Evolutionary conservation across 495 filamentous ascomycete species (phyloP), one percentile per base, ranked within the genome.

Genomic region (Trichoderma orchidacearum): DNA sequence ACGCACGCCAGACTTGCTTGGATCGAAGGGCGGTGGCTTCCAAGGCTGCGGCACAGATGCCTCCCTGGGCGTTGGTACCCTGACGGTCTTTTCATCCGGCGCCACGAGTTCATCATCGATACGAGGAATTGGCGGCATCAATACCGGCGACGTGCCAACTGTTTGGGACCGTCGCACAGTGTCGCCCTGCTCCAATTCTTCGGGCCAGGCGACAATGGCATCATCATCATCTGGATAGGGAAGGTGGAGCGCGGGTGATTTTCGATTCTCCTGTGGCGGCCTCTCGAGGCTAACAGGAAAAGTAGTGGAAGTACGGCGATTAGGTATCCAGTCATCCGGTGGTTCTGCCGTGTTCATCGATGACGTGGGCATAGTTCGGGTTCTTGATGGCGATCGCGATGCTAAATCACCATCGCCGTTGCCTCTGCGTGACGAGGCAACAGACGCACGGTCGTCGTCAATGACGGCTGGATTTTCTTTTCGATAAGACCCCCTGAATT

Each of bases 21-120:
- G 64, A 52, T 66, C 55, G 21, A 66, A 66, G 12, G 58, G 63
- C 13, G 55, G 50, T 1, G 65, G 68, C 29, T 69, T 65, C 61
- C 70, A 71, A 8, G 50, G 28, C n/a, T 52, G 36, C 11, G 66
- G 11, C 41, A 27, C 21, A 25, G 41, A 25, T 27, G 41, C 9
- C 41, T 48, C 41, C 27, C 15, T 48, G 21, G 18, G 21, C 5
- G 41, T 25, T 17, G 41, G 21, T 11, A 23, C 23, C 15, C 18
- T 48, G 12, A 48, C 21, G 7, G 21, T 3, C 9, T 27, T 48
- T 8, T 48, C 41, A 28, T 48, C 41, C 15, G 41, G 41, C 5
- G 53, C 21, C 32, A 27, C 53, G 62, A 61, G 30, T 35, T 58
- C n/a, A 41, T 28, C 34, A 23, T 28, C 21, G 21, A 38, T 28